Evolutionary conservation across 176 grass and related monocot species (phyloP).

Genomic region (Tuctoria greenei): DNA sequence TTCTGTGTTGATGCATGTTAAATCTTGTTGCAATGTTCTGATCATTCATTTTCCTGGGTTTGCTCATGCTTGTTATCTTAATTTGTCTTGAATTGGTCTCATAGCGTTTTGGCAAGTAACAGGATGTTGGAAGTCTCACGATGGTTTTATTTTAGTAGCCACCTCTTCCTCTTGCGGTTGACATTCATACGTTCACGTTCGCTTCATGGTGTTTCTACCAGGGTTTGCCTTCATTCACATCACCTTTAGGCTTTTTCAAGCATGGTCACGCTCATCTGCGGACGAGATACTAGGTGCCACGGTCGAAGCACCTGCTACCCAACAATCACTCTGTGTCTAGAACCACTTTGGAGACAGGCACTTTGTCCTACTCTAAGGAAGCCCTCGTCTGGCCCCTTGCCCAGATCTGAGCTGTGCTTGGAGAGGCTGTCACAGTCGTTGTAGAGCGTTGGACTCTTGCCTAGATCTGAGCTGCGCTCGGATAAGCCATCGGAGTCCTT

Average conservation of each 20-base stretch:
- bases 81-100: too few relatives aligned
- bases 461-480: conserved; percentile 38
- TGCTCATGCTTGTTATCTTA: too few relatives aligned
- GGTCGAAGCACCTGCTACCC: not conserved
- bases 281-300: not conserved
- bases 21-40: too few relatives aligned
- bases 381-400: not conserved
- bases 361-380: conserved; percentile 22
- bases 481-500: conserved; percentile 39
- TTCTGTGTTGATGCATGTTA: too few relatives aligned
- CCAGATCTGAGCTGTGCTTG: conserved; percentile 38
- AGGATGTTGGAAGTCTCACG: too few relatives aligned
- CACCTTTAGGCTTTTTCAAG: not conserved
- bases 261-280: not conserved
- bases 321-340: too few relatives aligned
- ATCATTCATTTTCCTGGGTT: too few relatives aligned
- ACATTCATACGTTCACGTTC: too few relatives aligned
- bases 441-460: not conserved
- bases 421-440: conserved; percentile 39
- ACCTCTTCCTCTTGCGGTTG: too few relatives aligned
- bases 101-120: too few relatives aligned
- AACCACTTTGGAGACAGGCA: conserved; percentile 31
- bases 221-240: not conserved
- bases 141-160: too few relatives aligned
- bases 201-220: too few relatives aligned